Percentiles rank a stretch among this genome's conserved stretches.
These are phyloP conservation scores for Hansenula sp. DNA, from an alignment of 1,139 yeast species.

Conservation along the genomic window DNA sequence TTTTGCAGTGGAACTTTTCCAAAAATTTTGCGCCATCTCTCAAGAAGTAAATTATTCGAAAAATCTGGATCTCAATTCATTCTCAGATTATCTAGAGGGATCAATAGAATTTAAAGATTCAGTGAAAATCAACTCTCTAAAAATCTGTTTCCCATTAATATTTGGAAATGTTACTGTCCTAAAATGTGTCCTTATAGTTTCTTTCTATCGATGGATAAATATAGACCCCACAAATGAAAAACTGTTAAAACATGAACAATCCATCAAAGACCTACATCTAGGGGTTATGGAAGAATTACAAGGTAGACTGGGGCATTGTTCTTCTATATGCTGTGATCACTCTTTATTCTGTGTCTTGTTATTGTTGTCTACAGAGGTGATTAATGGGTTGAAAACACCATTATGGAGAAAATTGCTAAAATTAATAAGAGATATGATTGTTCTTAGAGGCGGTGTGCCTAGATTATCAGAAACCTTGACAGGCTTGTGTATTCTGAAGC, in stretches of 20 bases:
- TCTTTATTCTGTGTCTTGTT: constrained; percentile 8
- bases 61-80: neutral
- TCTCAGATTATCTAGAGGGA: neutral
- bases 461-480: constrained; percentile 8
- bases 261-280: constrained; percentile 6
- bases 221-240: constrained; percentile 2
- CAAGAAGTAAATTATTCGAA: constrained; percentile 2
- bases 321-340: constrained; percentile 10
- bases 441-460: constrained; percentile 10
- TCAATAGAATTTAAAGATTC: neutral
- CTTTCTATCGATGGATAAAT: constrained; percentile 6
- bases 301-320: neutral
- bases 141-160: constrained; percentile 7
- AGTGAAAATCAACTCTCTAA: constrained; percentile 1
- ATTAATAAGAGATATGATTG: neutral
- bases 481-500: constrained; percentile 10
- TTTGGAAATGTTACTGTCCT: constrained; percentile 13
- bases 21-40: constrained; percentile 8
- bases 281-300: constrained; percentile 4
- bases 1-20: constrained; percentile 6
- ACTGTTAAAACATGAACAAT: constrained; percentile 2
- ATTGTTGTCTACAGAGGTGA: constrained; percentile 6
- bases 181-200: constrained; percentile 8
- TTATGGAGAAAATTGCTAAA: constrained; percentile 6
- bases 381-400: constrained; percentile 6